Percentiles rank a stretch among this genome's conserved stretches.
These are phyloP conservation scores for Tetrapyrgos nigripes DNA, from an alignment of 1,284 basidiomycete genomes.

Conservation along the genomic window DNA sequence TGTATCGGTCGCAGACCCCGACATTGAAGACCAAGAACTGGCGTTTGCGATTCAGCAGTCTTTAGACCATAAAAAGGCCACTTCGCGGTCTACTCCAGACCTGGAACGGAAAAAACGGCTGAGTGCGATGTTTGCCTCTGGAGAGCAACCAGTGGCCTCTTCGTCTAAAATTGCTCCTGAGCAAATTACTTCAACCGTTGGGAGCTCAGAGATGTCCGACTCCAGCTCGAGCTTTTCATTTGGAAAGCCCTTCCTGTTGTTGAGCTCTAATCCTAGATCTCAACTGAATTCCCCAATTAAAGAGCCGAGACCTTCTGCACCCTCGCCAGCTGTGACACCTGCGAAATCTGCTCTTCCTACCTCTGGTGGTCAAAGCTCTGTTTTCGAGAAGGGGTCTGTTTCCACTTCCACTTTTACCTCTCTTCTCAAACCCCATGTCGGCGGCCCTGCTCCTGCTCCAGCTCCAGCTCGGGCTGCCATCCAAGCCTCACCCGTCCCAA, in stretches of 20 bases:
- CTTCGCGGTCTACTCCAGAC: neutral
- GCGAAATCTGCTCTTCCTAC: neutral
- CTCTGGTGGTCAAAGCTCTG: no score
- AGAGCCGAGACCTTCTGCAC: neutral
- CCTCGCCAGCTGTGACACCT: neutral
- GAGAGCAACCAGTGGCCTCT: slow-evolving; percentile 19
- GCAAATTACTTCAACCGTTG: slow-evolving; percentile 2
- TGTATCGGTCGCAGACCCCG: neutral
- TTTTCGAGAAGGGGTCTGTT: no score
- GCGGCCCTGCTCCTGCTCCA: neutral
- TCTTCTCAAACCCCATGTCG: no score
- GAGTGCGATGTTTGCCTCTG: neutral
- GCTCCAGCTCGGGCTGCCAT: neutral
- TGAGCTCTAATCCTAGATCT: slow-evolving; percentile 10
- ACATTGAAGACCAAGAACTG: neutral
- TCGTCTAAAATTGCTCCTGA: slow-evolving; percentile 12
- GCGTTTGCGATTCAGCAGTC: slow-evolving; percentile 34
- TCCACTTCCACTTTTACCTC: no score
- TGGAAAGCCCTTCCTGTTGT: slow-evolving; percentile 1
- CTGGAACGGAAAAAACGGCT: neutral
- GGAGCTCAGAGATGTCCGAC: no score
- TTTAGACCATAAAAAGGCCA: slow-evolving; percentile 54
- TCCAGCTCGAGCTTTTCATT: neutral
- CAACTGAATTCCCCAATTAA: neutral
- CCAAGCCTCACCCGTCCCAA: slow-evolving; percentile 14